Percentiles rank a stretch among this genome's conserved stretches.
phyloP scores from a whole-genome alignment of 2,329 filamentous ascomycete genomes.

The Apiospora koreana region DNA sequence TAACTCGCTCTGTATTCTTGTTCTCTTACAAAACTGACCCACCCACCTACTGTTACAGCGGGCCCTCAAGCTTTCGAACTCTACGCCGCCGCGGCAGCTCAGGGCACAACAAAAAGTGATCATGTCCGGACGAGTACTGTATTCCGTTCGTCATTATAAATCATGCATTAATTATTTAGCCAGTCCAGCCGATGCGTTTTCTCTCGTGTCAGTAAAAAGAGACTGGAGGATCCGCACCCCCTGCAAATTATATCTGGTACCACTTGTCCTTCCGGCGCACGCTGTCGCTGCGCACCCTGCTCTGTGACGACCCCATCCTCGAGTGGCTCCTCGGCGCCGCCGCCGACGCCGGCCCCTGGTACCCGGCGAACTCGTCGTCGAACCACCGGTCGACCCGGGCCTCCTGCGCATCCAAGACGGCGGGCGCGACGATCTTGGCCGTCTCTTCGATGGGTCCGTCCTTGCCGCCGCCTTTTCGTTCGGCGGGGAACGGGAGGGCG shows the following conservation, averaged over 20 bases:
- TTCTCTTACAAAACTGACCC: no score
- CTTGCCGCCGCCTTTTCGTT: background rate
- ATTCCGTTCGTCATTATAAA: no score
- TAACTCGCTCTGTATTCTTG: no score
- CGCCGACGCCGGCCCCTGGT: background rate
- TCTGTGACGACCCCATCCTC: background rate
- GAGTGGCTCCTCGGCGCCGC: background rate
- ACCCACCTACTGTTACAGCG: no score
- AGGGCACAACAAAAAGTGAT: no score
- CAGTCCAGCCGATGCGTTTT: no score
- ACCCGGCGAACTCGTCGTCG: background rate
- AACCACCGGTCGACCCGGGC: constrained; percentile 8
- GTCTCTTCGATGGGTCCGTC: background rate
- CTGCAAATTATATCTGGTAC: background rate
- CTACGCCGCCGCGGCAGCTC: no score
- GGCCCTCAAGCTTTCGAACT: no score
- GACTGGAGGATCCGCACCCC: no score
- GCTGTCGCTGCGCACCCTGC: constrained; percentile 6
- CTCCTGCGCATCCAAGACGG: background rate
- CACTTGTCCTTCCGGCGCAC: constrained; percentile 9
- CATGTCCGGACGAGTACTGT: no score
- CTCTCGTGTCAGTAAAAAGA: no score
- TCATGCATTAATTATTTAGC: no score
- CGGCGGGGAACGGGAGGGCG: background rate
- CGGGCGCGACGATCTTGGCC: background rate